Evolutionary conservation across 805 yeast species (phyloP), one percentile per base, ranked within the genome.

Genomic region (Saturnispora mendoncae): DNA sequence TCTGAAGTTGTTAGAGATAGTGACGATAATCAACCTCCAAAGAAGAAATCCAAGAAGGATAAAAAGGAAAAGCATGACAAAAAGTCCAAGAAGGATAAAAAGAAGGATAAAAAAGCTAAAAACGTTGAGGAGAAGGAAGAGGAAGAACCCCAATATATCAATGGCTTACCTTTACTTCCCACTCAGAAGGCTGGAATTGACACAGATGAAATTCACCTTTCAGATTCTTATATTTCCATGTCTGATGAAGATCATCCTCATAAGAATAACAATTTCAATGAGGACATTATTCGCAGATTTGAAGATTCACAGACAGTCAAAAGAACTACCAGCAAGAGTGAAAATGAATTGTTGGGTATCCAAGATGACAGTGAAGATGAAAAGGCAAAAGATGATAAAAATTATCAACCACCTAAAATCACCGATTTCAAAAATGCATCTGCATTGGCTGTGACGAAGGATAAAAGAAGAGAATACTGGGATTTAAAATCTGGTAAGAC

Each of bases 181-280:
- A 92, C 97, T 2, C 98, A 92, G 61, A 80, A 87, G 40, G 98
- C 97, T 39, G 99, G 98, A 64, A 95, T 60, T 4, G 64, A 65
- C 3, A 60, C 64, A 41, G 68, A 68, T 43, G 65, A 65, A 40
- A 64, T 64, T 39, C 66, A 58, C 42, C 44, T 49, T 36, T 43
- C 56, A 1, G 50, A 50, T 25, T 65, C 74, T 1, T 74, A 66
- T 38, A 60, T 68, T 57, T 61, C 53, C 5, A 60, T 49, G 29
- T 36, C 53, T 2, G 62, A 57, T 17, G 51, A 50, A n/a, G 51
- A 54, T 12, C 35, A 37, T 4, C 38, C 41, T 4, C 35, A 39
- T 4, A 51, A 50, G 4, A 39, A 38, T 21, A 44, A 48, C 20
- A 31, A 42, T 17, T 28, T 19, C 14, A 29, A 23, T 46, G 23